Evolutionary conservation across 768 basidiomycete genomes (phyloP).

Genomic region (Tulasnella sp.): DNA sequence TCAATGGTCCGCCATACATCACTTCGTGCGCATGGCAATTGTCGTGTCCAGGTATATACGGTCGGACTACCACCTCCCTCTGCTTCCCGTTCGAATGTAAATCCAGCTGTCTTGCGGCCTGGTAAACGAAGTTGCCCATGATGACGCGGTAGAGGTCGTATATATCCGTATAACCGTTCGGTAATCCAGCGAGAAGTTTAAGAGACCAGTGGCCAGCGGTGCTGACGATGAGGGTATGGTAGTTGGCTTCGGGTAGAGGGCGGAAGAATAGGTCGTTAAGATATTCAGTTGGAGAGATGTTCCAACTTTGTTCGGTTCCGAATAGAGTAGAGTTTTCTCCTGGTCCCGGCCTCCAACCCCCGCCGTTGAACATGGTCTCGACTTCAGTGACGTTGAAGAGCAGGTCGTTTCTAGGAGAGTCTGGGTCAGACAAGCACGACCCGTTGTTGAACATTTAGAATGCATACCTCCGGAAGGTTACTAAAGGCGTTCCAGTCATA

Average conservation of each 20-base stretch:
- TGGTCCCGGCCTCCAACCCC: constrained; percentile 22
- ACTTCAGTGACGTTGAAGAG: constrained; percentile 46
- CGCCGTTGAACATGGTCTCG: constrained; percentile 36
- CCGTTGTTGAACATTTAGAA: neutral
- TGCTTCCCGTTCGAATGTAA: constrained; percentile 11
- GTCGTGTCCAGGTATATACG: constrained; percentile 60
- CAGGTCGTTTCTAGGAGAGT: constrained; percentile 43
- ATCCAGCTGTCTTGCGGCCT: constrained; percentile 42
- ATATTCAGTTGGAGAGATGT: constrained; percentile 46
- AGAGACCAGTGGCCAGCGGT: constrained; percentile 68
- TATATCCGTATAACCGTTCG: constrained; percentile 46
- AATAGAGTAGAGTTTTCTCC: constrained; percentile 40
- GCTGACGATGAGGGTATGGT: constrained; percentile 53
- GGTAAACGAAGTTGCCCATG: constrained; percentile 47
- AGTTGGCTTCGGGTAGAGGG: constrained; percentile 44
- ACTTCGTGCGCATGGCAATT: constrained; percentile 45
- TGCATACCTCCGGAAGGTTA: constrained; percentile 45
- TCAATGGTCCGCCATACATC: constrained; percentile 36
- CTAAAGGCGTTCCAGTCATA: constrained; percentile 50
- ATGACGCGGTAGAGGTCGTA: constrained; percentile 51
- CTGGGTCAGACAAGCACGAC: neutral
- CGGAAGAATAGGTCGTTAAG: constrained; percentile 41
- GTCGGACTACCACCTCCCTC: constrained; percentile 48
- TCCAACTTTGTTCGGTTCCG: constrained; percentile 50
- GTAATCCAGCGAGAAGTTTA: constrained; percentile 41